Evolutionary conservation across 345 rosid species (phyloP).

Genomic region (Citrus sp.): DNA sequence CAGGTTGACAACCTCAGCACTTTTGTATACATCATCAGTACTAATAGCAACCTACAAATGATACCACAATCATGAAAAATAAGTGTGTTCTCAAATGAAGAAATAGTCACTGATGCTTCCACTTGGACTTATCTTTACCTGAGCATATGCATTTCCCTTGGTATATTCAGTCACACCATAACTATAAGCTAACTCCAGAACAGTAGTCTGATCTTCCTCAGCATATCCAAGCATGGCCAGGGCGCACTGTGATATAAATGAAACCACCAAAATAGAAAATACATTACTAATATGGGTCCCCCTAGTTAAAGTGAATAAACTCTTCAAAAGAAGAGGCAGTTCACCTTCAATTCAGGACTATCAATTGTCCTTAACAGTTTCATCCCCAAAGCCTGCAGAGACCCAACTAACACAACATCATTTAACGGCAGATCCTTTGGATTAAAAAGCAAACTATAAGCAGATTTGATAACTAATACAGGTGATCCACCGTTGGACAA

Average conservation of each 20-base stretch:
- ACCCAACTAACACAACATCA: background rate
- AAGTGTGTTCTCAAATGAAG: background rate
- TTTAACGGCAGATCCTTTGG: background rate
- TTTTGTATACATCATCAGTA: conserved; percentile 92
- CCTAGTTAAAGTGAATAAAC: background rate
- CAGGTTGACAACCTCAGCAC: conserved; percentile 73
- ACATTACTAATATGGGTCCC: background rate
- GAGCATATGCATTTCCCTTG: conserved; percentile 92
- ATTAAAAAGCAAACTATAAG: background rate
- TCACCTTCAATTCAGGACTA: conserved; percentile 78
- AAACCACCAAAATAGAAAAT: background rate
- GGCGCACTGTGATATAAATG: conserved; percentile 48
- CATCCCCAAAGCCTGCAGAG: conserved; percentile 83
- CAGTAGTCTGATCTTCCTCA: conserved; percentile 74
- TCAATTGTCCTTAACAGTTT: conserved; percentile 64
- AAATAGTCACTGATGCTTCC: background rate
- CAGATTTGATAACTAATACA: background rate
- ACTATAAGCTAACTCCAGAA: conserved; percentile 79
- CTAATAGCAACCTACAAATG: conserved; percentile 62
- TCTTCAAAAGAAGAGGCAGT: background rate
- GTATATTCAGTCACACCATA: conserved; percentile 88
- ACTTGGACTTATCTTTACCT: conserved; percentile 34
- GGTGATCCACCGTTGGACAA: background rate
- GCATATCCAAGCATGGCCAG: conserved; percentile 90
- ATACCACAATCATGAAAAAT: background rate